Evolutionary conservation across 345 rosid species (phyloP), one percentile per base, ranked within the genome.

Genomic region (Populus euphratica): DNA sequence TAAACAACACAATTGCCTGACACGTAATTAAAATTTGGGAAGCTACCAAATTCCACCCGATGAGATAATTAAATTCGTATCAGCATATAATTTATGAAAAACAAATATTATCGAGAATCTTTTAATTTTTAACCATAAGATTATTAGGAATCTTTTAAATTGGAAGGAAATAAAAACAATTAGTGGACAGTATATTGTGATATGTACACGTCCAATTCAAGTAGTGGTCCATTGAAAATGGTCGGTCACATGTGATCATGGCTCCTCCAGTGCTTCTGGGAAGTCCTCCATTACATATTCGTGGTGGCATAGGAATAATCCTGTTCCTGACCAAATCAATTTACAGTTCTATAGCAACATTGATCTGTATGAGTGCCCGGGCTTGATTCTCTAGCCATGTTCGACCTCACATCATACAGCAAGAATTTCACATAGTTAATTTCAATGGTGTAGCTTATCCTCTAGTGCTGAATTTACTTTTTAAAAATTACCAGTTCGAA

Each of bases 371-470:
- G n/a, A 31, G 56, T 8, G 56, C 56, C 56, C 6, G n/a, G 56
- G 56, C 56, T 50, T 6, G 56, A 50, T 50, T 52, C 59, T 18
- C n/a, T 31, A 2, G 33, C 33, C 33, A 31, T 31, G 33, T 2
- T 31, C 4, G 33, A 2, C 33, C 33, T 31, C 33, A 2, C 33
- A 2, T 31, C 33, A 31, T 31, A 31, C 3, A 31, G 4, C 33
- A 31, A 31, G 33, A 31, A 31, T 31, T 31, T 31, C 33, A 31
- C 4, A 31, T 31, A 31, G 3, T 2, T 31, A 31, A 2, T 2
- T 0, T 31, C 0, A 2, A 2, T 2, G 0, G 0, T 0, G 0
- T 31, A 2, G 33, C n/a, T n/a, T n/a, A n/a, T n/a, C n/a, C n/a
- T n/a, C n/a, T n/a, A n/a, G n/a, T n/a, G n/a, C n/a, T 31, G 2